Evolutionary conservation across 2,329 filamentous ascomycete species (phyloP).

Genomic region (Fusarium sp.): DNA sequence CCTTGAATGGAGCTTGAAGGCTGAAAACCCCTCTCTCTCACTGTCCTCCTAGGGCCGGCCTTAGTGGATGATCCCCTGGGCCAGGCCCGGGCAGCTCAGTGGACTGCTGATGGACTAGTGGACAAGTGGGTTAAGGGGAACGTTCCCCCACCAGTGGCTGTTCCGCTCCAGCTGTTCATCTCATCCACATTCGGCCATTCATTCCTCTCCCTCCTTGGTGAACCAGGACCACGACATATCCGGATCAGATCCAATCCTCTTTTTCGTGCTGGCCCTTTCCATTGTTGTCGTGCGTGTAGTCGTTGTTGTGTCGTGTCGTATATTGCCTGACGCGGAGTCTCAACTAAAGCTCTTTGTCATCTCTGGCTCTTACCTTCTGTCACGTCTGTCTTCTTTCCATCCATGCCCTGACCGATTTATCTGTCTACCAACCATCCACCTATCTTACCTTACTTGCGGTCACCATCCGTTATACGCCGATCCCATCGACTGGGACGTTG

Average conservation of each 20-base stretch:
- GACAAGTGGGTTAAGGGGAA: not conserved
- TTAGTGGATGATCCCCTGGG: constrained; percentile 40
- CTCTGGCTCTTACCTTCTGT: constrained; percentile 5
- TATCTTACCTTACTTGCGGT: constrained; percentile 17
- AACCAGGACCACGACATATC: constrained; percentile 43
- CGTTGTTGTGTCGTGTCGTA: constrained; percentile 1
- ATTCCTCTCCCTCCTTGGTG: constrained; percentile 43
- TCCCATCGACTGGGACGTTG: constrained; percentile 29
- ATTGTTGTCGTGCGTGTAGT: constrained; percentile 1
- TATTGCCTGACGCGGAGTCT: constrained; percentile 6
- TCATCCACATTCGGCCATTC: constrained; percentile 46
- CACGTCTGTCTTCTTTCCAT: constrained; percentile 26
- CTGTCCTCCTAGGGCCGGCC: constrained; percentile 31
- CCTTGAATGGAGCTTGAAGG: constrained; percentile 38
- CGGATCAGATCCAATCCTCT: constrained; percentile 39
- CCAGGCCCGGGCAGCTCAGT: not conserved
- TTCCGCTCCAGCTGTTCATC: constrained; percentile 38
- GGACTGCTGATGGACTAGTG: not conserved
- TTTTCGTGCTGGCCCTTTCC: constrained; percentile 33
- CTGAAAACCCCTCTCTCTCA: constrained; percentile 34
- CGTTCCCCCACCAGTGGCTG: constrained; percentile 27
- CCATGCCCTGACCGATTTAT: constrained; percentile 16
- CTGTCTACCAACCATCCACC: constrained; percentile 10
- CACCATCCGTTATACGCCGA: constrained; percentile 30
- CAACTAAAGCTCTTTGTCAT: constrained; percentile 19